Evolutionary conservation across 192 early-diverging fungal genomes (phyloP).

Genomic region (Gonapodya prolifera): DNA sequence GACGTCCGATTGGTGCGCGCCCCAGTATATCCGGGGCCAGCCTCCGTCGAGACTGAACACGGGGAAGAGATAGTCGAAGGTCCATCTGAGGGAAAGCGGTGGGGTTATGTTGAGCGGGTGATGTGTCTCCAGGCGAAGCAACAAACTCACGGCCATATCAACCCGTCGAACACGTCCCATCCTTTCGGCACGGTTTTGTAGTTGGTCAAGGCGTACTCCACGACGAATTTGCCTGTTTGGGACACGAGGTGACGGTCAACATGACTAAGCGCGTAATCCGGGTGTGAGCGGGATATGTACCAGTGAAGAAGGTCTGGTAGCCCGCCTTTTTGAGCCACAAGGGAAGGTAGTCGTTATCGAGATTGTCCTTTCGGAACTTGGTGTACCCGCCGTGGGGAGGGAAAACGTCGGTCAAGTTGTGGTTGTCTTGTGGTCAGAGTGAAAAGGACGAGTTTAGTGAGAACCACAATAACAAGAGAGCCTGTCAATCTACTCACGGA

Average conservation of each 20-base stretch:
- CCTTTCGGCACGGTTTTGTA: conserved; percentile 23
- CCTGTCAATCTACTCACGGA: too few species aligned
- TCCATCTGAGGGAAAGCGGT: too few species aligned
- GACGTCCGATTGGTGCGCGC: conserved; percentile 38
- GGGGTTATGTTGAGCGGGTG: too few species aligned
- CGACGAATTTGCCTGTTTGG: conserved; percentile 55
- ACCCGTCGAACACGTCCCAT: conserved; percentile 18
- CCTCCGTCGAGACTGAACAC: conserved; percentile 46
- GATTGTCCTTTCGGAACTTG: conserved; percentile 19
- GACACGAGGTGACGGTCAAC: too few species aligned
- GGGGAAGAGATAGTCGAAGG: conserved; percentile 38
- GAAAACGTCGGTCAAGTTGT: background rate
- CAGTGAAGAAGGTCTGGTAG: conserved; percentile 51
- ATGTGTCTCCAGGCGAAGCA: too few species aligned
- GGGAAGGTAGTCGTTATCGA: conserved; percentile 34
- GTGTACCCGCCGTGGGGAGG: conserved; percentile 27
- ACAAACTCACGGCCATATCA: conserved; percentile 50
- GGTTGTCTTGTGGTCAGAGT: conserved; percentile 52
- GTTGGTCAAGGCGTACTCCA: conserved; percentile 15
- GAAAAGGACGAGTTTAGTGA: too few species aligned
- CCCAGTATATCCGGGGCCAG: conserved; percentile 26
- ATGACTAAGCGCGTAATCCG: too few species aligned
- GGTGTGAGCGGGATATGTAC: too few species aligned
- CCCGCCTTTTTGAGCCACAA: conserved; percentile 39
- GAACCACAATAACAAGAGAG: too few species aligned